These are phyloP conservation scores for Zygosaccharomyces bailii DNA, from an alignment of 805 yeast genomes.

Conservation along the genomic window DNA sequence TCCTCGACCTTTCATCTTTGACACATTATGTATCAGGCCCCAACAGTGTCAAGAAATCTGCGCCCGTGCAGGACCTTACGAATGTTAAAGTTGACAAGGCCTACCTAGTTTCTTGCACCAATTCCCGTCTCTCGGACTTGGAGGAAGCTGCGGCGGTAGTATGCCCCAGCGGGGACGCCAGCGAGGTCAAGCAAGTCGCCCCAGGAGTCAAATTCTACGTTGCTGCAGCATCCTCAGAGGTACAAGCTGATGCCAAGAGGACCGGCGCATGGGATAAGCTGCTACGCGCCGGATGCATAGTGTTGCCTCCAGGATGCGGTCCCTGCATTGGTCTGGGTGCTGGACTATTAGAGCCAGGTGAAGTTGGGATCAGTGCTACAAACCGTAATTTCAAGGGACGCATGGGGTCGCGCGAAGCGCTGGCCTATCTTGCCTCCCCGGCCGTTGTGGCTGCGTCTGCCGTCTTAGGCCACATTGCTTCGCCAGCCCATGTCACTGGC, in stretches of 20 bases:
- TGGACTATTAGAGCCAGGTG: conserved; percentile 91
- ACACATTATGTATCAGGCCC: conserved; percentile 95
- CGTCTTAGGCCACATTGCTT: conserved; percentile 87
- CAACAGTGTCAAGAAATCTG: conserved; percentile 90
- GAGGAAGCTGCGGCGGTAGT: conserved; percentile 91
- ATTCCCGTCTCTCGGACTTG: conserved; percentile 88
- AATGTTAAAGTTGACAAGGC: conserved; percentile 83
- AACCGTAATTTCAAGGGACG: conserved; percentile 98
- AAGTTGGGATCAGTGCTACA: conserved; percentile 97
- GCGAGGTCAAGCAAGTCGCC: conserved; percentile 61
- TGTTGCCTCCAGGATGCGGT: conserved; percentile 98
- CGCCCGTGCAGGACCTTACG: conserved; percentile 70
- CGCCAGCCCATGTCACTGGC: conserved; percentile 82
- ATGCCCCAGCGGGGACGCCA: conserved; percentile 36
- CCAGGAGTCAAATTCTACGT: conserved; percentile 91
- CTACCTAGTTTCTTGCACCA: conserved; percentile 95
- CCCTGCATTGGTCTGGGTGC: conserved; percentile 98
- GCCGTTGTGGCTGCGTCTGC: conserved; percentile 99
- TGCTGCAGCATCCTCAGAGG: conserved; percentile 94
- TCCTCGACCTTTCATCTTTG: conserved; percentile 72
- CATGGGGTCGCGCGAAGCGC: conserved; percentile 96
- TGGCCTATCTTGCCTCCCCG: conserved; percentile 95
- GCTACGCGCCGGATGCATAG: conserved; percentile 87
- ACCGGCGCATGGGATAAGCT: conserved; percentile 90
- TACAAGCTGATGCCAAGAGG: conserved; percentile 87